Evolutionary conservation across 2,329 filamentous ascomycete genomes (phyloP).

Genomic region (Ramularia endophylla): DNA sequence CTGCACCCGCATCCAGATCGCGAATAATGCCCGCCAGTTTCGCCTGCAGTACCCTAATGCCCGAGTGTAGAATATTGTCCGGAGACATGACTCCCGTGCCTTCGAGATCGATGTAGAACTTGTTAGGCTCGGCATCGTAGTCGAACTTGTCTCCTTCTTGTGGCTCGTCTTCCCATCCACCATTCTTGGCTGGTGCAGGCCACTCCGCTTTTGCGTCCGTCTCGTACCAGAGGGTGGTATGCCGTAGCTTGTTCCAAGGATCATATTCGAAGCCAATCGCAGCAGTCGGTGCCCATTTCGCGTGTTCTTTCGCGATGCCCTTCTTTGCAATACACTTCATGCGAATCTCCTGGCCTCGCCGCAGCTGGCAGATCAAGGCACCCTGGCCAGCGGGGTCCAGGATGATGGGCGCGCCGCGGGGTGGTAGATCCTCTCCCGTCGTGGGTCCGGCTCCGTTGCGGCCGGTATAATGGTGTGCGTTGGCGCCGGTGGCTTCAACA

Average conservation of each 20-base stretch:
- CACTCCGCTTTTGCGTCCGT: conserved; percentile 46
- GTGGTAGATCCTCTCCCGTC: conserved; percentile 52
- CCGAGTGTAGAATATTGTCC: conserved; percentile 80
- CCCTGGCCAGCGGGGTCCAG: conserved; percentile 76
- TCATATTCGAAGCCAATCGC: conserved; percentile 98
- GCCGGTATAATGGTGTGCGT: conserved; percentile 68
- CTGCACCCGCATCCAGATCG: conserved; percentile 52
- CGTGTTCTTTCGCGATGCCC: conserved; percentile 97
- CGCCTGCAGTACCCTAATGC: conserved; percentile 80
- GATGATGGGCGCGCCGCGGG: conserved; percentile 68
- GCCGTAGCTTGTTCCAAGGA: conserved; percentile 89
- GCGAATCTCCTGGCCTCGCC: conserved; percentile 82
- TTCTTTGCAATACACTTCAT: conserved; percentile 94
- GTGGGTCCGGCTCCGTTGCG: conserved; percentile 50
- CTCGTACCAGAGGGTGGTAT: conserved; percentile 95
- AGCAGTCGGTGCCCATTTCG: conserved; percentile 91
- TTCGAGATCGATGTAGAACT: conserved; percentile 92
- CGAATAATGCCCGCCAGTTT: conserved; percentile 80
- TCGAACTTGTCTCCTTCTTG: conserved; percentile 83
- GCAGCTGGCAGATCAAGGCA: conserved; percentile 81
- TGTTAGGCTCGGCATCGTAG: conserved; percentile 72
- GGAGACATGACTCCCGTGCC: conserved; percentile 81
- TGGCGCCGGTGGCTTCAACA: conserved; percentile 59
- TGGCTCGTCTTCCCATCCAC: conserved; percentile 70
- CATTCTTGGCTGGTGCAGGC: conserved; percentile 47